These are phyloP conservation scores for Chaetomium olivaceum DNA, from an alignment of 2,329 filamentous ascomycete genomes.

Conservation along the genomic window DNA sequence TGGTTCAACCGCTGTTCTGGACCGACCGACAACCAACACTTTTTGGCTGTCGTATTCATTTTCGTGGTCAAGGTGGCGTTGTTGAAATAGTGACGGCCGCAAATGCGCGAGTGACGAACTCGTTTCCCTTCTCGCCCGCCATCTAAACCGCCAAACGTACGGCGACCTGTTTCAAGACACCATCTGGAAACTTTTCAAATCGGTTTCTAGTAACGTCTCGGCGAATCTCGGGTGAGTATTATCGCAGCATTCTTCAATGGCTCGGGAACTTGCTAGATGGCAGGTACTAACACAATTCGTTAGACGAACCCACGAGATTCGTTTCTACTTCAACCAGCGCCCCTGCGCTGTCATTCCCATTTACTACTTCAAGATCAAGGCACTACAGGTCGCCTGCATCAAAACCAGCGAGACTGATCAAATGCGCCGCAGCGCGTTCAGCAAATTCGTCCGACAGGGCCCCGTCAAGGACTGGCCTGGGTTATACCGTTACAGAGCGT, in stretches of 20 bases:
- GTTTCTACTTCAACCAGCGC: not conserved
- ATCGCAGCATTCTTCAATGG: too few relatives aligned
- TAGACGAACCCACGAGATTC: not conserved
- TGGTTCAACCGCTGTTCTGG: constrained; percentile 10
- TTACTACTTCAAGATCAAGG: not conserved
- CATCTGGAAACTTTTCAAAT: not conserved
- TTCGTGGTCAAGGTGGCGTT: not conserved
- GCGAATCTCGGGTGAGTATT: too few relatives aligned
- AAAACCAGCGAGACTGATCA: not conserved
- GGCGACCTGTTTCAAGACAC: not conserved
- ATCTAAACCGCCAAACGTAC: not conserved
- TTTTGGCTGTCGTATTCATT: constrained; percentile 4
- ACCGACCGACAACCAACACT: constrained; percentile 1
- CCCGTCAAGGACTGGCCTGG: too few relatives aligned
- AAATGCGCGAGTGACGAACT: not conserved
- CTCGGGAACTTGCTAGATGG: not conserved
- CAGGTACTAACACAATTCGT: not conserved
- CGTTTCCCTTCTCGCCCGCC: not conserved
- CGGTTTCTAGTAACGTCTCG: not conserved
- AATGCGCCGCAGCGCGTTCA: too few relatives aligned
- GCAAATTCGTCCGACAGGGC: too few relatives aligned
- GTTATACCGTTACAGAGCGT: too few relatives aligned
- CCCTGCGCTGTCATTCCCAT: not conserved
- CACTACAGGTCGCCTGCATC: not conserved
- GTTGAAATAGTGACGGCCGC: not conserved